phyloP scores from a whole-genome alignment of 1,139 yeast species.

The Kodamaea plutei region DNA sequence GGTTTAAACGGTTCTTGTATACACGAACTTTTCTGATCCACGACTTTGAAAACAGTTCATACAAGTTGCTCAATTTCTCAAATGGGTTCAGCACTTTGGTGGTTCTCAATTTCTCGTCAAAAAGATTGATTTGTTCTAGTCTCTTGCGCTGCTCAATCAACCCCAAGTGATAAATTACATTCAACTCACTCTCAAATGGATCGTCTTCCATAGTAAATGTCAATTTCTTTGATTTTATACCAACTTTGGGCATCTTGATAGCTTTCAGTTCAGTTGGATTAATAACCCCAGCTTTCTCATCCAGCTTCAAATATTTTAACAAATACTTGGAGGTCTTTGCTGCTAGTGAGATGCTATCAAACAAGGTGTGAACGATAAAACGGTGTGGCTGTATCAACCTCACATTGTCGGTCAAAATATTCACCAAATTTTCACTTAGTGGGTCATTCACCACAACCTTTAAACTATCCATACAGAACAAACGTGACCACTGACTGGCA shows the following conservation, averaged over 20 bases:
- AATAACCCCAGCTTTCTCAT: slow-evolving; percentile 11
- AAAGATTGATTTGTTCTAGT: slow-evolving; percentile 51
- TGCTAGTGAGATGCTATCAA: slow-evolving; percentile 57
- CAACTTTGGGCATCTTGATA: slow-evolving; percentile 48
- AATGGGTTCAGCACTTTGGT: slow-evolving; percentile 7
- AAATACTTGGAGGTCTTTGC: slow-evolving; percentile 55
- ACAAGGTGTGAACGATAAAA: slow-evolving; percentile 55
- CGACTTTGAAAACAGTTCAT: slow-evolving; percentile 23
- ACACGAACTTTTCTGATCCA: slow-evolving; percentile 51
- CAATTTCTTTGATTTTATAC: slow-evolving; percentile 45
- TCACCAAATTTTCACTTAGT: slow-evolving; percentile 13
- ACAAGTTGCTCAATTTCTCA: slow-evolving; percentile 9
- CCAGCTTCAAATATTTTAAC: slow-evolving; percentile 36
- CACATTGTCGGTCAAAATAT: slow-evolving; percentile 27
- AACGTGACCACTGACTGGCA: slow-evolving; percentile 47
- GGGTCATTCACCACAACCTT: slow-evolving; percentile 18
- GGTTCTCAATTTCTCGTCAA: slow-evolving; percentile 32
- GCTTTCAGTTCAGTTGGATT: slow-evolving; percentile 40
- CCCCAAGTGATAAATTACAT: slow-evolving; percentile 75
- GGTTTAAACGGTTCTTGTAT: slow-evolving; percentile 37
- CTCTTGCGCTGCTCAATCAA: slow-evolving; percentile 65
- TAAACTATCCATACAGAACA: slow-evolving; percentile 43
- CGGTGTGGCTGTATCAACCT: slow-evolving; percentile 45
- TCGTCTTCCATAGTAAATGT: slow-evolving; percentile 67
- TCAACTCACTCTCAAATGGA: slow-evolving; percentile 78